A percentile compares a stretch with the other conserved stretches of the same genome.
These are phyloP conservation scores for Alternaria ventricosa DNA, from an alignment of 2,329 filamentous ascomycete genomes.

Conservation along the genomic window DNA sequence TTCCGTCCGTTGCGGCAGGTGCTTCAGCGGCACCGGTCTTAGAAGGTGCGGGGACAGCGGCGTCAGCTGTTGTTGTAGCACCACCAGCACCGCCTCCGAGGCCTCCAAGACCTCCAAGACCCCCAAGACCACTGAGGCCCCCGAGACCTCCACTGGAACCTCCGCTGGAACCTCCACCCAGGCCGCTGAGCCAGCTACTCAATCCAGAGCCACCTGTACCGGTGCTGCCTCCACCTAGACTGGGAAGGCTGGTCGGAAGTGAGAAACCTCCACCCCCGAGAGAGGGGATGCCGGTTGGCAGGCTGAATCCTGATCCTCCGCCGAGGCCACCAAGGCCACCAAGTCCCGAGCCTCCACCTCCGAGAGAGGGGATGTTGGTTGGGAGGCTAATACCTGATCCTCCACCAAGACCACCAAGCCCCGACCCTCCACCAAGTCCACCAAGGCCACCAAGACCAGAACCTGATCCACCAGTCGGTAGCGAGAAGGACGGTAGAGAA, in stretches of 20 bases:
- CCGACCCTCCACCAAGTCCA: neutral
- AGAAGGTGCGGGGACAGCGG: neutral
- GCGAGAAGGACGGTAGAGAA: constrained; percentile 17
- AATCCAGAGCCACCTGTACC: neutral
- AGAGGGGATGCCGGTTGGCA: neutral
- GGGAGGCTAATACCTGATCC: neutral
- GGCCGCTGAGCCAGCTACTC: neutral
- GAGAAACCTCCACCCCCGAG: neutral
- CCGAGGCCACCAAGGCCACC: neutral
- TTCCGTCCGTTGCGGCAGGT: neutral
- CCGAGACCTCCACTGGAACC: neutral
- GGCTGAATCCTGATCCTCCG: neutral
- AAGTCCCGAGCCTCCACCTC: neutral
- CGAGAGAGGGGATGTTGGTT: neutral
- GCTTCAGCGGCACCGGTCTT: neutral
- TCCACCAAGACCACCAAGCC: neutral
- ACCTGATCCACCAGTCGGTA: constrained; percentile 11
- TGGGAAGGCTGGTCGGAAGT: neutral
- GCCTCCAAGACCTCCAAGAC: constrained; percentile 1
- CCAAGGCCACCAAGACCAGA: neutral
- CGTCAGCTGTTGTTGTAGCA: neutral
- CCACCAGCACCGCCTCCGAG: constrained; percentile 1
- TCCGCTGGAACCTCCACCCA: neutral
- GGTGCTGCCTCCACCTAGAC: constrained; percentile 2
- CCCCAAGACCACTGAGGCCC: neutral